Base-by-base conservation (phyloP, 2,329 filamentous ascomycete species). In the Scleromitrula shiraiana region DNA sequence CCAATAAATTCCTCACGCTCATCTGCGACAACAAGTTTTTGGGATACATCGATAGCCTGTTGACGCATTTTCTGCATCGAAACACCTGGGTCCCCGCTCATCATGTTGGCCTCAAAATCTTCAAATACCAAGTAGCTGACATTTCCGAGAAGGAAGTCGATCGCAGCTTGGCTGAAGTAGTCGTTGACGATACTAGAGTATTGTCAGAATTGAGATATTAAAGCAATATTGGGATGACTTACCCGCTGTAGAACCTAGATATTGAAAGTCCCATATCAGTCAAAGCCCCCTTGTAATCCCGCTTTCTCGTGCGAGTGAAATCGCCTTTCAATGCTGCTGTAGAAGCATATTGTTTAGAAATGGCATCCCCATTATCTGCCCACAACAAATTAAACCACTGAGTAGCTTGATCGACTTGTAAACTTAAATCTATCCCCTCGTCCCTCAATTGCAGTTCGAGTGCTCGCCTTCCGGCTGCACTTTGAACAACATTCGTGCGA, bases 341-440 rank as follows among this genome's bases (percentile, higher is more conserved):
- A 8, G 89, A 95, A 1, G 93, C 89, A 65, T 98, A 98, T 64
- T 96, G 91, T 56, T 90, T 89, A 0, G 88, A 95, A 47, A 97
- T 88, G 0, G 90, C 88, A 65, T 98, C 93, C 12, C 93, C 93
- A 57, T 98, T 98, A 64, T 98, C 93, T 0, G 93, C 93, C 91
- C 93, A 98, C 0, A 97, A 72, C 0, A 80, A 89, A 65, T 98
- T 97, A 70, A 97, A 97, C 89, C 91, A 97, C 38, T 82, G 77
- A 5, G 87, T 94, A 47, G 82, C 80, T 49, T 88, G 84, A 63
- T 95, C 88, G 20, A 74, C 66, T 53, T 93, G 82, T 0, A 84
- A 73, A 56, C 82, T 80, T 67, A 94, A 83, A 48, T 83, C 80
- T 51, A 89, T 83, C 0, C 85, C 86, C 53, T 94, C 81, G 17